Percentiles rank a stretch among this genome's conserved stretches.
phyloP scores from a whole-genome alignment of 2,329 filamentous ascomycete genomes.

The Alternaria sp. region DNA sequence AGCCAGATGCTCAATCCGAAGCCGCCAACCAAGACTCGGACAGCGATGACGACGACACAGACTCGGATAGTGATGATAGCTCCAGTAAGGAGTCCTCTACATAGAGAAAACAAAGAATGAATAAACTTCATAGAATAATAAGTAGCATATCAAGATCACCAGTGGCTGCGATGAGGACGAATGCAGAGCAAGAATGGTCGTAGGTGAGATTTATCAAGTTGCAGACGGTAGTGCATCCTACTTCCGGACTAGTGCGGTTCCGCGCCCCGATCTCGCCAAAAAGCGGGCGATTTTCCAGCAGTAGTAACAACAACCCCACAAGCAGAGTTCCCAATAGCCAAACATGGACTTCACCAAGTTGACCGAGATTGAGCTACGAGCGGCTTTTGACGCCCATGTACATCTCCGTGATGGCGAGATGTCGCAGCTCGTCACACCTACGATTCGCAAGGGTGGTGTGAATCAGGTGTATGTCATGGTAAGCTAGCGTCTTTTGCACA shows the following conservation, averaged over 20 bases:
- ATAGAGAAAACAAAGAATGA: too few species aligned
- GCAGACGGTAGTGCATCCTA: neutral
- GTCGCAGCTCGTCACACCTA: constrained; percentile 60
- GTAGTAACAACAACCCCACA: neutral
- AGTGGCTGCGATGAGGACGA: too few species aligned
- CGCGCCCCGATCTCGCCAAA: constrained; percentile 3
- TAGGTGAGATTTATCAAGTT: too few species aligned
- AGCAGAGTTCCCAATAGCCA: neutral
- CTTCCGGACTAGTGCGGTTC: neutral
- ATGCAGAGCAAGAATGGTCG: too few species aligned
- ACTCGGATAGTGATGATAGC: too few species aligned
- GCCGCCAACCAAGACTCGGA: too few species aligned
- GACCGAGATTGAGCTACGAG: constrained; percentile 56
- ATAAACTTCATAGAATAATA: too few species aligned
- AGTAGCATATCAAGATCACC: too few species aligned
- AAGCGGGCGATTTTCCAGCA: neutral
- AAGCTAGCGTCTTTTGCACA: constrained; percentile 26
- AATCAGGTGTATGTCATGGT: constrained; percentile 65
- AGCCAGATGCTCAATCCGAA: too few species aligned
- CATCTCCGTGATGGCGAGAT: constrained; percentile 62
- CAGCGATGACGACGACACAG: too few species aligned
- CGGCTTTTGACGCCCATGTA: constrained; percentile 61
- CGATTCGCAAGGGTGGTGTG: constrained; percentile 60
- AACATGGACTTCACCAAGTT: constrained; percentile 53
- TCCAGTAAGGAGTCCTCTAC: too few species aligned